Conservation (phyloP, 2,329 filamentous ascomycete species). For the Fusarium denticulatum region DNA sequence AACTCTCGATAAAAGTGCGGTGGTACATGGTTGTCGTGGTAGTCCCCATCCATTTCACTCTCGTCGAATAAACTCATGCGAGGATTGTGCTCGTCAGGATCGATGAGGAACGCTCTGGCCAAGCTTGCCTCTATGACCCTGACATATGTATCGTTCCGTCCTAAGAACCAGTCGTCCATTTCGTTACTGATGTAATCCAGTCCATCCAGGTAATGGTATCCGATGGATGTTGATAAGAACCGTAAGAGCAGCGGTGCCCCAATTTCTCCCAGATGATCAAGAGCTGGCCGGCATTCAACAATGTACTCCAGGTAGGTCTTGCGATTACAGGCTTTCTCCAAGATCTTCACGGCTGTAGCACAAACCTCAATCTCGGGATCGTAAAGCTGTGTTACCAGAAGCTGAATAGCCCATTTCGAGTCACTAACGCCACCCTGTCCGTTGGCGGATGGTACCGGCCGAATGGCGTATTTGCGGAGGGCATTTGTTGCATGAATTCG, state of each 20-base stretch:
- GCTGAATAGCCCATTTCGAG: conserved; percentile 94
- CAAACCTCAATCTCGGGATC: conserved; percentile 98
- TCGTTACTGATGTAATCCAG: conserved; percentile 99
- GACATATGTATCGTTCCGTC: conserved; percentile 96
- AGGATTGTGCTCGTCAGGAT: conserved; percentile 66
- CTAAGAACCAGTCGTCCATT: conserved; percentile 99
- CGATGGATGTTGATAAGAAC: conserved; percentile 94
- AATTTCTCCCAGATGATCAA: conserved; percentile 96
- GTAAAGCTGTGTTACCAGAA: conserved; percentile 98
- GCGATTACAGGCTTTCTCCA: conserved; percentile 96
- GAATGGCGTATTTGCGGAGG: conserved; percentile 84
- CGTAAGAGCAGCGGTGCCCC: conserved; percentile 91
- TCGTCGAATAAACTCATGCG: conserved; percentile 69
- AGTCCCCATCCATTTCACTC: conserved; percentile 64
- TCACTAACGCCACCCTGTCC: conserved; percentile 62
- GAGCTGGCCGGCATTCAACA: conserved; percentile 91
- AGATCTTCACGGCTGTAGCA: conserved; percentile 93
- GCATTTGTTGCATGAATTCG: conserved; percentile 89
- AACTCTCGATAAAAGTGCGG: conserved; percentile 98
- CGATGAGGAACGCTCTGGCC: conserved; percentile 82
- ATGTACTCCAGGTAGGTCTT: conserved; percentile 93
- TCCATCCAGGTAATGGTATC: conserved; percentile 96
- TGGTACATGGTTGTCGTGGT: conserved; percentile 77
- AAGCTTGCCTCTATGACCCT: conserved; percentile 94
- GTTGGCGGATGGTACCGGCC: conserved; percentile 51